phyloP scores from a whole-genome alignment of 2,329 filamentous ascomycete genomes.

The Paracamarosporium sp. region DNA sequence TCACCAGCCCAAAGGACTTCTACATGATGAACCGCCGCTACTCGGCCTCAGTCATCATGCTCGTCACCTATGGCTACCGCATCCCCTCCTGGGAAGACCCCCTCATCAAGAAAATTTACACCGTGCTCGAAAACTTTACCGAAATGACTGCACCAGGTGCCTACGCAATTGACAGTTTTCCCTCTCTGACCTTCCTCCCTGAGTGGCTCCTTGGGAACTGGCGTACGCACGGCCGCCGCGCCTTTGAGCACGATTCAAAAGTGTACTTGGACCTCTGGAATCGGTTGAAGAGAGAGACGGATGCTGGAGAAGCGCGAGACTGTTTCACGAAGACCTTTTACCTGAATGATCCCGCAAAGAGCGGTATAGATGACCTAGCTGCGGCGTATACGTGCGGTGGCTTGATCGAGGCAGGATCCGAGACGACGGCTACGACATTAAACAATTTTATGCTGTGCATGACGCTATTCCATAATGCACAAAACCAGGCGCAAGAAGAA shows the following conservation, averaged over 20 bases:
- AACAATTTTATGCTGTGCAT: conserved; percentile 41
- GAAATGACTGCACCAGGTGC: conserved; percentile 38
- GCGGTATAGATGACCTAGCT: conserved; percentile 41
- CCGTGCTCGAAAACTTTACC: conserved; percentile 38
- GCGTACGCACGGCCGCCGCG: conserved; percentile 28
- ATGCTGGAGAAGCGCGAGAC: conserved; percentile 33
- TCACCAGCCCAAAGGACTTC: conserved; percentile 44
- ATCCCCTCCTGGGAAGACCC: conserved; percentile 41
- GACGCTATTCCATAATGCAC: conserved; percentile 32
- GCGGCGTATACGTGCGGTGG: conserved; percentile 44
- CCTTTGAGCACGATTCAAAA: conserved; percentile 38
- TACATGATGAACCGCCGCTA: conserved; percentile 41
- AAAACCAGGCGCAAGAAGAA: conserved; percentile 36
- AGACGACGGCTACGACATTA: conserved; percentile 38
- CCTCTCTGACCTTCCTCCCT: conserved; percentile 36
- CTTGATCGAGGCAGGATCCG: conserved; percentile 43
- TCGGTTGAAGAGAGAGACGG: conserved; percentile 35
- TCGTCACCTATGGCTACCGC: conserved; percentile 43
- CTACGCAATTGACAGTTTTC: conserved; percentile 38
- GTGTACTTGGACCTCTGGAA: conserved; percentile 45
- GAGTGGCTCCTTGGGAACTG: conserved; percentile 40
- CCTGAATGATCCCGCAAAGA: conserved; percentile 36
- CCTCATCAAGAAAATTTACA: conserved; percentile 40
- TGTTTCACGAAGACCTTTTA: conserved; percentile 47
- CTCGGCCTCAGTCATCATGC: conserved; percentile 41